These are phyloP conservation scores for Poterioochromonas sp. DNA, from an alignment of 352 stramenopile genomes.

Conservation along the genomic window DNA sequence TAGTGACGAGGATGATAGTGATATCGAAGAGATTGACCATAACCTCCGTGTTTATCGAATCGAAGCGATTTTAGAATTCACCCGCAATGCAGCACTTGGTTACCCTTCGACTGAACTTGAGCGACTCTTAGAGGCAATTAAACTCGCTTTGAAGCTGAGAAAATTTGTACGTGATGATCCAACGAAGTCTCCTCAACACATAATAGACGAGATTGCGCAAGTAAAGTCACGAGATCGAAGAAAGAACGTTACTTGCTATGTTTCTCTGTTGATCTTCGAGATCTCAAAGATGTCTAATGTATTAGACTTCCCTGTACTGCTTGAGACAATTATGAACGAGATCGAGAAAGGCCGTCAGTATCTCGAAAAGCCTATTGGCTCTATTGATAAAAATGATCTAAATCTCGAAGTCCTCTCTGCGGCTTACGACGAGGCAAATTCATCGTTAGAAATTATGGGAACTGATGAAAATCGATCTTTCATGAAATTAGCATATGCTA, in stretches of 20 bases:
- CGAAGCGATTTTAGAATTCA: background rate
- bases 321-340: background rate
- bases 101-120: constrained; percentile 18
- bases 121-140: background rate
- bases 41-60: background rate
- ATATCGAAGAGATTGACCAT: background rate
- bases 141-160: background rate
- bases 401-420: background rate
- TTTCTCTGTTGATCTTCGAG: constrained; percentile 13
- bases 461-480: constrained; percentile 1
- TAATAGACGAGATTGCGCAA: background rate
- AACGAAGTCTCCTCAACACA: background rate
- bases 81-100: background rate
- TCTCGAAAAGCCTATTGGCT: background rate
- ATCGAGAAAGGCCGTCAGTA: constrained; percentile 2
- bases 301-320: background rate
- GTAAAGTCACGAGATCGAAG: background rate
- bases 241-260: background rate
- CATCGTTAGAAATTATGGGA: constrained; percentile 13
- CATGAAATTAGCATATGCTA: constrained; percentile 4
- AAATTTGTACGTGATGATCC: background rate
- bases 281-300: constrained; percentile 24
- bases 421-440: background rate
- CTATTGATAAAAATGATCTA: background rate
- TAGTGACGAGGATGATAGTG: background rate